Evolutionary conservation across 2,329 filamentous ascomycete genomes (phyloP).

Genomic region (Chaetomium strumarium): DNA sequence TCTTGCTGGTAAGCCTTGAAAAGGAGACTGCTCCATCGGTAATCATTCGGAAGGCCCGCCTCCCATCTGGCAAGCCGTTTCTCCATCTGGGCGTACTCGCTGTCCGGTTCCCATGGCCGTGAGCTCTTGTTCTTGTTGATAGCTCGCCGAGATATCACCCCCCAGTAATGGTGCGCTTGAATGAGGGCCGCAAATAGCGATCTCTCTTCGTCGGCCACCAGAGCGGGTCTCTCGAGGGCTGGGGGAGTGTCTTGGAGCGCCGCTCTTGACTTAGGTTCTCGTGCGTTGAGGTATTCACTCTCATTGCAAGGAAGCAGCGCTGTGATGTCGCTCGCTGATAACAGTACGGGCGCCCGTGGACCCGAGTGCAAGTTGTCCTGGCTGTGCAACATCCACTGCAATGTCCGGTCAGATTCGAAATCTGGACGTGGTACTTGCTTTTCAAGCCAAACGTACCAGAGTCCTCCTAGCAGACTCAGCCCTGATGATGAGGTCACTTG

Average conservation of each 20-base stretch:
- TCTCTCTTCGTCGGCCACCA: conserved; percentile 39
- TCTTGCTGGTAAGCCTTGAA: conserved; percentile 42
- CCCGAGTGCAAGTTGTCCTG: conserved; percentile 53
- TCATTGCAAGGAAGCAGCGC: conserved; percentile 49
- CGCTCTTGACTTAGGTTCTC: conserved; percentile 44
- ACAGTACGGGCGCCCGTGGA: conserved; percentile 44
- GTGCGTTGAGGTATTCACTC: conserved; percentile 43
- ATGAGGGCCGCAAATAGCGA: conserved; percentile 52
- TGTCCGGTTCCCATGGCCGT: conserved; percentile 42
- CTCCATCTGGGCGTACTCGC: conserved; percentile 43
- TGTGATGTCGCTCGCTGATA: conserved; percentile 49
- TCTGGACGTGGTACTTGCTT: neutral
- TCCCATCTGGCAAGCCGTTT: conserved; percentile 44
- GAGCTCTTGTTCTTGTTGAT: conserved; percentile 39
- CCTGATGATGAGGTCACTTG: conserved; percentile 40
- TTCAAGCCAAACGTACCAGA: conserved; percentile 36
- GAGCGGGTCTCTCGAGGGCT: conserved; percentile 39
- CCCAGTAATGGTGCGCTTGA: conserved; percentile 51
- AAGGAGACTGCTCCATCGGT: conserved; percentile 40
- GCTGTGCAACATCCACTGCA: conserved; percentile 53
- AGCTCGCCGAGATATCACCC: conserved; percentile 43
- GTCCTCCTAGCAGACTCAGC: conserved; percentile 53
- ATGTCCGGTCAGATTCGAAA: conserved; percentile 4
- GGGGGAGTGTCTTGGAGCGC: conserved; percentile 49
- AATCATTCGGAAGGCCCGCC: conserved; percentile 39